Percentiles rank a stretch among this genome's conserved stretches.
Conservation (phyloP, 495 filamentous ascomycete species). For the Hyaloscypha bicolor region DNA sequence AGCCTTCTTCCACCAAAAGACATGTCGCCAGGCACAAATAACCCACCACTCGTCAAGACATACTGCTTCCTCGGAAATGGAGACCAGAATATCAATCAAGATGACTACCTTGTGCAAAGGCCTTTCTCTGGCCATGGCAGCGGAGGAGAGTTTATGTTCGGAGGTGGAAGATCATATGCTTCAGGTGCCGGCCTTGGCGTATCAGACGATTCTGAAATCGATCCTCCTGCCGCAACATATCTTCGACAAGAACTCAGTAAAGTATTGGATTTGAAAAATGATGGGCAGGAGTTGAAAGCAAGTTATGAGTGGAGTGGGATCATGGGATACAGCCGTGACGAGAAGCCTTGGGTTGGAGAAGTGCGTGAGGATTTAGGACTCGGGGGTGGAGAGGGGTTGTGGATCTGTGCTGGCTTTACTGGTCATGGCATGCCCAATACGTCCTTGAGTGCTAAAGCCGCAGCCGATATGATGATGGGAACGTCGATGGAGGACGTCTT, state of each 20-base stretch:
- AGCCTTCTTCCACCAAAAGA: constrained; percentile 59
- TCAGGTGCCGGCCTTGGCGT: constrained; percentile 53
- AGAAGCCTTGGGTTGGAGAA: constrained; percentile 66
- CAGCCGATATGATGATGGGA: constrained; percentile 62
- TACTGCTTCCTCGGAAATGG: constrained; percentile 61
- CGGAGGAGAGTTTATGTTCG: constrained; percentile 64
- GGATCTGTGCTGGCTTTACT: constrained; percentile 63
- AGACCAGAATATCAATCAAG: constrained; percentile 43
- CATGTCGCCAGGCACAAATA: constrained; percentile 20
- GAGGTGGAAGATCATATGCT: constrained; percentile 56
- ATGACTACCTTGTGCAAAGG: constrained; percentile 79
- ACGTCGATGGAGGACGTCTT: constrained; percentile 36
- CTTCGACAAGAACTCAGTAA: constrained; percentile 48
- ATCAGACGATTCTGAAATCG: constrained; percentile 57
- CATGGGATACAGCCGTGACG: constrained; percentile 77
- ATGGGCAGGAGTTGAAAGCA: constrained; percentile 49
- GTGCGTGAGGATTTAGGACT: constrained; percentile 49
- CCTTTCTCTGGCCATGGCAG: constrained; percentile 37
- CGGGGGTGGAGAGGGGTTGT: constrained; percentile 47
- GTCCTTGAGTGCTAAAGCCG: constrained; percentile 66
- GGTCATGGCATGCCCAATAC: constrained; percentile 86
- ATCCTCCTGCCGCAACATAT: constrained; percentile 51
- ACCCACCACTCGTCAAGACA: constrained; percentile 25
- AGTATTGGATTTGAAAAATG: constrained; percentile 37
- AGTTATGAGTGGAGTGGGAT: constrained; percentile 77